A percentile compares a stretch with the other conserved stretches of the same genome.
Evolutionary conservation across 2,329 filamentous ascomycete genomes (phyloP).

Genomic region (Trichoderma oligosporum): DNA sequence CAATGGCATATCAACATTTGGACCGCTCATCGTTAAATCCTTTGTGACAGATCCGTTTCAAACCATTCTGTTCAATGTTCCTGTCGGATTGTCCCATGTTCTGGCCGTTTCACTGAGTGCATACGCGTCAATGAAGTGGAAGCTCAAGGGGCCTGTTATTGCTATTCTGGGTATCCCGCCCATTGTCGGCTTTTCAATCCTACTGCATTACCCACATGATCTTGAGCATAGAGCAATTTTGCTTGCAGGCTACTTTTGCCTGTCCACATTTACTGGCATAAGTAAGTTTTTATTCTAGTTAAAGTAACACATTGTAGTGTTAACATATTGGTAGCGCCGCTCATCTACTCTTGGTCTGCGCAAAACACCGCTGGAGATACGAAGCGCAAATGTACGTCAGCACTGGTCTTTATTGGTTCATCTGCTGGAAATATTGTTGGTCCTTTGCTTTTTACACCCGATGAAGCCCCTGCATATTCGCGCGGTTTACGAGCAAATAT

Average conservation of each 20-base stretch:
- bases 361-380: constrained; percentile 66
- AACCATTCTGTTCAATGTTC: constrained; percentile 59
- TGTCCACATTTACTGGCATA: constrained; percentile 52
- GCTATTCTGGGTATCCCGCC: constrained; percentile 53
- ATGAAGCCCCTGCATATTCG: constrained; percentile 38
- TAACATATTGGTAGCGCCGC: constrained; percentile 39
- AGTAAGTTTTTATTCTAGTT: constrained; percentile 33
- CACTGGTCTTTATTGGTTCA: constrained; percentile 61
- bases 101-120: constrained; percentile 56
- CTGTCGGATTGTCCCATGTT: constrained; percentile 57
- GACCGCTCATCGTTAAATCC: constrained; percentile 55
- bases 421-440: constrained; percentile 65
- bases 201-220: constrained; percentile 48
- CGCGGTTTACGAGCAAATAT: constrained; percentile 59
- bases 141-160: constrained; percentile 55
- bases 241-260: constrained; percentile 55
- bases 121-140: constrained; percentile 51
- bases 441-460: constrained; percentile 59
- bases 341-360: constrained; percentile 59
- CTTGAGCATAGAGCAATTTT: constrained; percentile 45
- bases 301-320: constrained; percentile 5
- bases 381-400: constrained; percentile 64
- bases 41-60: constrained; percentile 56
- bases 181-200: constrained; percentile 53
- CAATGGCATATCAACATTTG: constrained; percentile 56